Conservation (phyloP, 352 stramenopile genomes). For the Phytophthora tentaculata region DNA sequence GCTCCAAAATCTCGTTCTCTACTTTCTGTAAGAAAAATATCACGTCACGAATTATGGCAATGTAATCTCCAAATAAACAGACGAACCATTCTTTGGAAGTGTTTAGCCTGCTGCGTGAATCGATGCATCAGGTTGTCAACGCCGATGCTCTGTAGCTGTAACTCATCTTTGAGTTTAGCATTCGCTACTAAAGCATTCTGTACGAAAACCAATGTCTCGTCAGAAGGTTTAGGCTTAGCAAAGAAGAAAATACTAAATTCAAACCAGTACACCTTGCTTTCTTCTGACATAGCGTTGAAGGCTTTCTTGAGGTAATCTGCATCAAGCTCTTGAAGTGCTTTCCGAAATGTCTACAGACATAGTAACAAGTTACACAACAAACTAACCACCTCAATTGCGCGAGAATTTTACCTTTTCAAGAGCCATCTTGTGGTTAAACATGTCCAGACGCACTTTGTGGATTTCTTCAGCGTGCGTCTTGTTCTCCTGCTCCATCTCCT, state of each 20-base stretch:
- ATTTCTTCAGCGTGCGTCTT: constrained; percentile 74
- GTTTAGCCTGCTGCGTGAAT: constrained; percentile 68
- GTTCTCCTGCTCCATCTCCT: constrained; percentile 71
- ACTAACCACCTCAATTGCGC: neutral
- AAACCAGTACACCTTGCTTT: constrained; percentile 61
- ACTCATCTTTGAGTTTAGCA: constrained; percentile 82
- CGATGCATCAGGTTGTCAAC: constrained; percentile 85
- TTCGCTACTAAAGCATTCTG: constrained; percentile 82
- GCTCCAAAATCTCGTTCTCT: constrained; percentile 77
- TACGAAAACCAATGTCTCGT: neutral
- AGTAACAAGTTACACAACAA: neutral
- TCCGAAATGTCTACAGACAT: constrained; percentile 64
- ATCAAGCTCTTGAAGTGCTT: constrained; percentile 76
- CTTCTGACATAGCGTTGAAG: constrained; percentile 83
- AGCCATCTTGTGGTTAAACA: constrained; percentile 89
- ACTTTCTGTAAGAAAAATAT: constrained; percentile 56
- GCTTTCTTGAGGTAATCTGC: constrained; percentile 83
- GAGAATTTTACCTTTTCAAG: constrained; percentile 68
- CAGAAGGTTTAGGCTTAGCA: neutral
- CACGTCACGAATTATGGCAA: neutral
- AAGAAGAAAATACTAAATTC: neutral
- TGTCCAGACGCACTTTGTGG: constrained; percentile 78
- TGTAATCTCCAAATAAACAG: neutral
- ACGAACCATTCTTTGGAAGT: constrained; percentile 74
- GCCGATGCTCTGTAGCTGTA: constrained; percentile 79